Percentiles rank a stretch among this genome's conserved stretches.
Evolutionary conservation across 257 asterid genomes (phyloP).

Genomic region (Solanum paucissectum): DNA sequence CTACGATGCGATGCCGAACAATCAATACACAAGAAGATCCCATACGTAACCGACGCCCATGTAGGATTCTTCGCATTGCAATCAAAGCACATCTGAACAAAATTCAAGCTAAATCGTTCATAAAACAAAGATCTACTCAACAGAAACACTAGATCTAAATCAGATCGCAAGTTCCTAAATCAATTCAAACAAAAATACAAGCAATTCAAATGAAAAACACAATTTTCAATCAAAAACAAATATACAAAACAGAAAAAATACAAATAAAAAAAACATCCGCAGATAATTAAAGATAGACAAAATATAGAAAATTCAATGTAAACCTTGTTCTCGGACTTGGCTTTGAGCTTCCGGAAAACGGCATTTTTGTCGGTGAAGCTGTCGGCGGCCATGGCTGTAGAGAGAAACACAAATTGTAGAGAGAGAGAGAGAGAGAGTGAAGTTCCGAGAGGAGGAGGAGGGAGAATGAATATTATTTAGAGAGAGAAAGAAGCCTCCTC

Average conservation of each 20-base stretch:
- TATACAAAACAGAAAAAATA: neutral
- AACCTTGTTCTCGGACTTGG: conserved; percentile 88
- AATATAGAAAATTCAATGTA: neutral
- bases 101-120: neutral
- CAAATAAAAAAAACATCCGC: neutral
- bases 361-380: conserved; percentile 66
- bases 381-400: conserved; percentile 56
- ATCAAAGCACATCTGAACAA: conserved; percentile 85
- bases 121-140: neutral
- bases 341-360: conserved; percentile 80
- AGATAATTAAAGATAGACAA: neutral
- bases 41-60: conserved; percentile 98
- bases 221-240: neutral
- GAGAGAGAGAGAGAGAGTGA: neutral
- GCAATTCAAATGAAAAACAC: neutral
- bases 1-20: conserved; percentile 92
- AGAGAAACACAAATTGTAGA: neutral
- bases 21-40: conserved; percentile 92
- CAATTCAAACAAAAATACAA: neutral
- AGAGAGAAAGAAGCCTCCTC: conserved; percentile 20
- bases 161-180: conserved; percentile 44
- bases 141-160: conserved; percentile 9
- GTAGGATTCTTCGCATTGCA: conserved; percentile 93
- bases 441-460: conserved; percentile 1
- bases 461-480: neutral